Base-by-base conservation (phyloP, 306 rosid species). In the Boehmeria nivea region DNA sequence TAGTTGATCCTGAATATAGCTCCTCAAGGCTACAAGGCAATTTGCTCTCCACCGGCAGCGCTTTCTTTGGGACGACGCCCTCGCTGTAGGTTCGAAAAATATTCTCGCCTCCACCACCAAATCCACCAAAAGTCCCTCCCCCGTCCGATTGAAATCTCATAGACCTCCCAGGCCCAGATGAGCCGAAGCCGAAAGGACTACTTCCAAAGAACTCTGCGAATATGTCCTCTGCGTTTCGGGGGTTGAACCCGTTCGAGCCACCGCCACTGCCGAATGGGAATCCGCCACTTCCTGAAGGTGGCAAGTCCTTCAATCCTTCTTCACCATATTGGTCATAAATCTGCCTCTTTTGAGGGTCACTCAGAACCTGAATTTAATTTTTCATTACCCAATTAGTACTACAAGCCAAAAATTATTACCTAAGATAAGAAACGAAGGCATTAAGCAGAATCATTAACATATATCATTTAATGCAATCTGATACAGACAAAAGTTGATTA, bases 201-300 rank as follows among this genome's bases (percentile, higher is more conserved):
- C 83, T 85, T 43, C 94, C 99, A 72, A 91, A 93, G 76, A 93
- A 93, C 57, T 93, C 99, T 33, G 95, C 89, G 72, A 93, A 93
- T 1, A 93, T 93, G 50, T 93, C 99, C 84, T 87, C 95, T 40
- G 96, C 99, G 63, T 78, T 83, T 66, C 95, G 72, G 0, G 98
- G 95, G 66, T 87, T 85, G 45, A 87, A 87, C 14, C 94, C 95
- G 62, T 24, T 81, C 27, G 88, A 36, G 36, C 76, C 64, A n/a
- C 75, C 43, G 0, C 76, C 78, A 23, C 71, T 40, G 4, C 81
- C 69, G 18, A 57, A 76, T 31, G 81, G 68, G 63, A 66, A 78
- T 24, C 64, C 69, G 37, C 70, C 53, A 54, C 77, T 77, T 6
- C 76, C 89, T 8, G 91, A 75, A 36, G 88, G 86, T 56, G 95